These are phyloP conservation scores for Neopestalotiopsis sp. DNA, from an alignment of 2,329 filamentous ascomycete genomes.

Conservation along the genomic window DNA sequence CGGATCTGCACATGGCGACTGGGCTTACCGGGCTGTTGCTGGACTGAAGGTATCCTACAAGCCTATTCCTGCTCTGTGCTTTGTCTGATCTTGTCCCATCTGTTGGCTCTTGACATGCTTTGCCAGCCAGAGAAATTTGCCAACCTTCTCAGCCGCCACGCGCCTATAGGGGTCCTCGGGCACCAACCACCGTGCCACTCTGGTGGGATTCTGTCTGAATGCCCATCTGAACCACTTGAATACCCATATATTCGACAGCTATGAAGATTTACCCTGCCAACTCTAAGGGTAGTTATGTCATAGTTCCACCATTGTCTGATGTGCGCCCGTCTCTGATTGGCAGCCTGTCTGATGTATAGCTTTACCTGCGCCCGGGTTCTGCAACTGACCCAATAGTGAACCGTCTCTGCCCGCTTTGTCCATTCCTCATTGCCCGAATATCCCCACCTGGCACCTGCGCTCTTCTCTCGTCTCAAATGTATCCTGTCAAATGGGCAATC, in stretches of 20 bases:
- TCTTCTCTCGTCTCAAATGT: background rate
- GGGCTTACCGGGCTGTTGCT: background rate
- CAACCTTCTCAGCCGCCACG: background rate
- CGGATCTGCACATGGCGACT: constrained; percentile 1
- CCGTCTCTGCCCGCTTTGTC: background rate
- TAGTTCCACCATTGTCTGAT: constrained; percentile 10
- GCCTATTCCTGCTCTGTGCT: background rate
- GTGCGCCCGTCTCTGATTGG: background rate
- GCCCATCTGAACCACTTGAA: background rate
- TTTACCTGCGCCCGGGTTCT: background rate
- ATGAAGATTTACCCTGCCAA: background rate
- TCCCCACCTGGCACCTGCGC: constrained; percentile 13
- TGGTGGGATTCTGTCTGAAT: constrained; percentile 7
- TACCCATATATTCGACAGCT: background rate
- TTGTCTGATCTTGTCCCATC: background rate
- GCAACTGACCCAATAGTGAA: constrained; percentile 3
- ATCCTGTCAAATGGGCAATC: background rate
- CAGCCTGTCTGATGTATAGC: constrained; percentile 13
- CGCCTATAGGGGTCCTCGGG: background rate
- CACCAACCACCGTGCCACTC: constrained; percentile 13
- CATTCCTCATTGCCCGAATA: constrained; percentile 11
- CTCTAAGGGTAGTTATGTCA: constrained; percentile 15
- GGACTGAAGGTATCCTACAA: too few relatives aligned
- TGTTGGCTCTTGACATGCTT: background rate
- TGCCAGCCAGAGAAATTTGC: background rate